Evolutionary conservation across 768 basidiomycete genomes (phyloP).

Genomic region (Xerocomus spinulosus): DNA sequence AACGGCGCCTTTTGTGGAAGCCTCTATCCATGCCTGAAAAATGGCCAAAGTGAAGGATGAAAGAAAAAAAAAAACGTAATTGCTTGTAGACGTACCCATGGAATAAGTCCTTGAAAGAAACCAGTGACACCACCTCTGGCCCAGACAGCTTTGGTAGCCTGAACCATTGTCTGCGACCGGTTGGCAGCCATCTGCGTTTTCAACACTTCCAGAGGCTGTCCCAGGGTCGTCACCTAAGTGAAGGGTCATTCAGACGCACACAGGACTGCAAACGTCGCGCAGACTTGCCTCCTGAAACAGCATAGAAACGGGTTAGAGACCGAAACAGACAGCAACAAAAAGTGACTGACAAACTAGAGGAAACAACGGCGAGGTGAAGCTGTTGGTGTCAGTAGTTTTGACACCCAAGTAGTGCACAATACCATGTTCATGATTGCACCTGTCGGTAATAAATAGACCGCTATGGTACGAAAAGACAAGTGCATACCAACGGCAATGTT

Average conservation of each 20-base stretch:
- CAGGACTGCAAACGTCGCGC: background rate
- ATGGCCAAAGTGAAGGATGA: background rate
- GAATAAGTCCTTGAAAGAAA: conserved; percentile 97
- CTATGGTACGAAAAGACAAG: conserved; percentile 11
- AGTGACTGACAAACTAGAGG: conserved; percentile 43
- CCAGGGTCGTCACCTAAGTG: conserved; percentile 87
- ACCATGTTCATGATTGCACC: conserved; percentile 99
- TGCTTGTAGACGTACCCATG: conserved; percentile 86
- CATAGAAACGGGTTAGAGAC: conserved; percentile 12
- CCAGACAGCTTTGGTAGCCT: conserved; percentile 86
- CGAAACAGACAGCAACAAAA: background rate
- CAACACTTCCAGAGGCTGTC: conserved; percentile 95
- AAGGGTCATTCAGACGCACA: conserved; percentile 1
- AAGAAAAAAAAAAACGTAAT: background rate
- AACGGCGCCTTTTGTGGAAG: conserved; percentile 96
- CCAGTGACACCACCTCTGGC: conserved; percentile 83
- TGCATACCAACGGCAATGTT: conserved; percentile 89
- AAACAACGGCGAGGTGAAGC: background rate
- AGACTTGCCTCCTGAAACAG: conserved; percentile 64
- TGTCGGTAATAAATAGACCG: too few species aligned
- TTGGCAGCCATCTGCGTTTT: conserved; percentile 99
- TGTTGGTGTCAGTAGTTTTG: conserved; percentile 7
- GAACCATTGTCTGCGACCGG: conserved; percentile 83
- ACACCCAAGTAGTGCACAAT: conserved; percentile 34
- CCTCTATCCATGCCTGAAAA: conserved; percentile 95